Evolutionary conservation across 768 basidiomycete genomes (phyloP), one percentile per base, ranked within the genome.

Genomic region (Macrolepiota fuliginosa): DNA sequence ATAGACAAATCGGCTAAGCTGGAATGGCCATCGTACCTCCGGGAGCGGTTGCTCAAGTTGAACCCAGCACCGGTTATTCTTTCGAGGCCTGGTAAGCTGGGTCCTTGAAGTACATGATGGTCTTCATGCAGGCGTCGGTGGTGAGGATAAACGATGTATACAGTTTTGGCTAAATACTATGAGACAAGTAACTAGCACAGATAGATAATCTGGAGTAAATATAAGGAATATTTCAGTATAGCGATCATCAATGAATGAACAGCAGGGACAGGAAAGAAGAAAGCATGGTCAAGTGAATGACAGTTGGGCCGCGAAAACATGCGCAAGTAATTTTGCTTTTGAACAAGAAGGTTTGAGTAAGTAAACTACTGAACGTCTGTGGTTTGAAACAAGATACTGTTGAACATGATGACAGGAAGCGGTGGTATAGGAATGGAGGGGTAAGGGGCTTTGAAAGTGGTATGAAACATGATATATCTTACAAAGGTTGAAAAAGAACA

Each of bases 121-220:
- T n/a, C n/a, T n/a, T n/a, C n/a, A n/a, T n/a, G n/a, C n/a, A n/a
- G n/a, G n/a, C n/a, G n/a, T n/a, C n/a, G 42, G 7, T 45, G 19
- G 42, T 17, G 42, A n/a, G n/a, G 19, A 17, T 40, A 49, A 35
- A 37, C 32, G 35, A 36, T 37, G 37, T 55, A 55, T 54, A 55
- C 46, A 61, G 24, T n/a, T 35, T n/a, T 36, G 32, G 37, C 37
- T 61, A 61, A 27, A 40, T 36, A 61, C 60, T 54, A 61, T 36
- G 54, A 39, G 53, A 49, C 53, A 61, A 55, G 47, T 55, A 35
- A 36, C 53, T 24, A n/a, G 60, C 53, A 61, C 60, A 59, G 49
- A 59, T 55, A 55, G 42, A 55, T 40, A 49, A 42, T 54, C 60
- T 54, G 60, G 39, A 39, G 42, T 27, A 54, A 54, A 46, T 45